Evolutionary conservation across 139 green algal genomes (phyloP), one percentile per base, ranked within the genome.

Genomic region (Ettlia oleoabundans): DNA sequence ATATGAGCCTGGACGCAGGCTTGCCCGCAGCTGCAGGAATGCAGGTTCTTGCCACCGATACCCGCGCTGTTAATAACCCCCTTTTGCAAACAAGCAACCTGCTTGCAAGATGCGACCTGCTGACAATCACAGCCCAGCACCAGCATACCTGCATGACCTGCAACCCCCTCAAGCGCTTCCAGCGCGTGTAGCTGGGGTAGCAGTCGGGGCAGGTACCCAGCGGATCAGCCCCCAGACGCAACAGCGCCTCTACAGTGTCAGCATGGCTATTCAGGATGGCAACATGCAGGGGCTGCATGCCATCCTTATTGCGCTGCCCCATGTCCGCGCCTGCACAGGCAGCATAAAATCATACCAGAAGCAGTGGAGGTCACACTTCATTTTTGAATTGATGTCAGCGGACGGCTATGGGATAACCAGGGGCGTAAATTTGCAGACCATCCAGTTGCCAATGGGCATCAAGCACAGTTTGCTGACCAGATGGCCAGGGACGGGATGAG

Each of bases 241-340:
- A 75, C 71, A 87, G 42, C 63, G 24, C 33, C 1, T 13, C 35
- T 24, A 87, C 76, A 1, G 30, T 42, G 6, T 2, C 41, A 7
- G 18, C 22, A 28, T 58, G 33, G 4, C 37, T 10, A 28, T 24
- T 24, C 19, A 83, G 70, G 6, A 87, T 28, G 0, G 82, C 82
- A 0, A 65, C 5, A 43, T 87, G 82, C 19, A 87, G 64, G 4
- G 82, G 63, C 58, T 37, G 52, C 33, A 87, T 42, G 6, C 76
- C 75, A 19, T 87, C 82, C 21, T 55, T 35, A 33, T 78, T 68
- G 35, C 71, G 65, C 6, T 33, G 13, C 1, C 22, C 9, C 21
- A 64, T 13, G 43, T 82, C 62, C 9, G 72, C 75, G 30, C 82
- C 82, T 83, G 78, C 40, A 52, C 8, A 35, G 2, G 9, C 28